Percentiles rank a stretch among this genome's conserved stretches.
Conservation (phyloP, 768 basidiomycete genomes). For the Astraeus odoratus region DNA sequence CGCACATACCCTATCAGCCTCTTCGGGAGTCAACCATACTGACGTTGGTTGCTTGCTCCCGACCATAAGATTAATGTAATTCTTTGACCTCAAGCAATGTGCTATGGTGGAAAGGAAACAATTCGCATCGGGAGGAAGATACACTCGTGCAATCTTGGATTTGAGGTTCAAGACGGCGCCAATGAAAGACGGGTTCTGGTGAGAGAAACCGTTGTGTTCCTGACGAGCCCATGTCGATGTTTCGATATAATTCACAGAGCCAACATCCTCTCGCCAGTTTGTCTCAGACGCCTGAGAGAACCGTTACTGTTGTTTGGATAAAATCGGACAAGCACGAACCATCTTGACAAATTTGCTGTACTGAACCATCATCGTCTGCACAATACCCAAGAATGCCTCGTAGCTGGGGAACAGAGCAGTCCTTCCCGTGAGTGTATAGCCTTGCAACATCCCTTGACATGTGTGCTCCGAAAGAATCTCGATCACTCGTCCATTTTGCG, state of each 20-base stretch:
- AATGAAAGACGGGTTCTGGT: conserved; percentile 84
- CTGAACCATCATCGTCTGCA: conserved; percentile 87
- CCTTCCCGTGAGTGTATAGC: conserved; percentile 85
- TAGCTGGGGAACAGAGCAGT: conserved; percentile 85
- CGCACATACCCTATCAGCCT: conserved; percentile 52
- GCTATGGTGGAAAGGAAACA: conserved; percentile 77
- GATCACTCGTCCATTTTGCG: conserved; percentile 72
- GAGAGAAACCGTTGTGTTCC: conserved; percentile 87
- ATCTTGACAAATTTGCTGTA: conserved; percentile 88
- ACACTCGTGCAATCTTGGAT: conserved; percentile 62
- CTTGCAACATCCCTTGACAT: conserved; percentile 86
- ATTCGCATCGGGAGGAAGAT: conserved; percentile 88
- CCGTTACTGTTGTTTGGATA: background rate
- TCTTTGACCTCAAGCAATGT: conserved; percentile 78
- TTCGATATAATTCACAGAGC: conserved; percentile 81
- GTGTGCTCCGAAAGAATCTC: conserved; percentile 90
- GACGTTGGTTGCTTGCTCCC: conserved; percentile 81
- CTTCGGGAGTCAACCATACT: conserved; percentile 71
- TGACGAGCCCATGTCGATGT: conserved; percentile 84
- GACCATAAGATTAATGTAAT: conserved; percentile 84
- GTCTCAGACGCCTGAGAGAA: conserved; percentile 44
- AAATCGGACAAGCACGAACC: conserved; percentile 30
- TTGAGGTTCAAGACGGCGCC: conserved; percentile 81
- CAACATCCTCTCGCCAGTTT: conserved; percentile 62
- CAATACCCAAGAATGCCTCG: conserved; percentile 86